Conservation (phyloP, 495 filamentous ascomycete genomes). For the Lophium mytilinum region DNA sequence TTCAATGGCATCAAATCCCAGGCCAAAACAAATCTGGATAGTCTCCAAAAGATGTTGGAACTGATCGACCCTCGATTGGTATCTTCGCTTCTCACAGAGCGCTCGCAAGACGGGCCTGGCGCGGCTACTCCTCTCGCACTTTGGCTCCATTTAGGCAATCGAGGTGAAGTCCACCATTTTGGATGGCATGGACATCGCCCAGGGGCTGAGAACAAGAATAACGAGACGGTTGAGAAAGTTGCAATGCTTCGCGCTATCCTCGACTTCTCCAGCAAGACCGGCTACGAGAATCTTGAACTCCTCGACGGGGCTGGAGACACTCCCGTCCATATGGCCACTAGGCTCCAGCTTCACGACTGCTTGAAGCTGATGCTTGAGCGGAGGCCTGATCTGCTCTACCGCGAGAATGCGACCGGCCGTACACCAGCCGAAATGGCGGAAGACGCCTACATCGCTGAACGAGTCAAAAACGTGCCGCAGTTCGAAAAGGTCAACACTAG, state of each 20-base stretch:
- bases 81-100: constrained; percentile 40
- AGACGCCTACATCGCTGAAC: constrained; percentile 41
- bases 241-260: constrained; percentile 35
- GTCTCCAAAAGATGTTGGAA: constrained; percentile 39
- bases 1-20: constrained; percentile 27
- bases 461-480: constrained; percentile 12
- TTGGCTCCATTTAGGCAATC: constrained; percentile 28
- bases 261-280: constrained; percentile 38
- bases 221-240: constrained; percentile 21
- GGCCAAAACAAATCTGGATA: neutral
- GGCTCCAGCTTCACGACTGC: constrained; percentile 29
- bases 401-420: constrained; percentile 62
- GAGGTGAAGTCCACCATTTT: neutral
- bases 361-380: constrained; percentile 45
- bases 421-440: constrained; percentile 60
- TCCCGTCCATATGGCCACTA: constrained; percentile 50
- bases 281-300: constrained; percentile 46
- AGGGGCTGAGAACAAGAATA: neutral
- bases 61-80: constrained; percentile 46
- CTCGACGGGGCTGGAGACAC: constrained; percentile 63
- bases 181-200: neutral
- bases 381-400: constrained; percentile 49
- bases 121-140: constrained; percentile 43
- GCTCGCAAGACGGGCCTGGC: constrained; percentile 20
- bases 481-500: neutral